Evolutionary conservation across 169 alveolate species (phyloP).

Genomic region (Plasmodium gaboni): DNA sequence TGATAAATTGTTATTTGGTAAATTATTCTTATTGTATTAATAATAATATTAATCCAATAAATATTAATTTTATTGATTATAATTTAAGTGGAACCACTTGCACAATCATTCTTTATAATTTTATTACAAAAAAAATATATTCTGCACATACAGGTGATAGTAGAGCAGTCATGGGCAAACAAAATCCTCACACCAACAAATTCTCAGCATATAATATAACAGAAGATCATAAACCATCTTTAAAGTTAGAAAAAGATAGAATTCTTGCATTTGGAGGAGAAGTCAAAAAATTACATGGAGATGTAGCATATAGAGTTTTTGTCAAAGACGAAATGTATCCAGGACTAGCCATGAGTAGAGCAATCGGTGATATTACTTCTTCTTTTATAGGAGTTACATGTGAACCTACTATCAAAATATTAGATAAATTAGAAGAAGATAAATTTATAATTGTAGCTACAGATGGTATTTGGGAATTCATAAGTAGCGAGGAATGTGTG

Average conservation of each 20-base stretch:
- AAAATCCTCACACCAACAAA: conserved; percentile 53
- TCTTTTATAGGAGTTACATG: conserved; percentile 91
- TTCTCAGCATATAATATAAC: conserved; percentile 84
- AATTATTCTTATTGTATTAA: conserved; percentile 81
- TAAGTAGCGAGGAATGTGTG: conserved; percentile 79
- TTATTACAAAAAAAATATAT: conserved; percentile 76
- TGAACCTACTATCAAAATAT: conserved; percentile 87
- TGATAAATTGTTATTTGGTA: conserved; percentile 77
- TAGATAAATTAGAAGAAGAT: conserved; percentile 76
- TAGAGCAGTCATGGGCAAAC: conserved; percentile 85
- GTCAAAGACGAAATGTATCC: conserved; percentile 85
- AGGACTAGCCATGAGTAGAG: conserved; percentile 94
- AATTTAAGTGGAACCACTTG: conserved; percentile 87
- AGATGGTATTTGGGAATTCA: conserved; percentile 87
- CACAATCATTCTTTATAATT: conserved; percentile 78
- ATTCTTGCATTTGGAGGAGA: conserved; percentile 90
- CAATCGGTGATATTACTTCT: conserved; percentile 93
- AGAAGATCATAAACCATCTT: conserved; percentile 89
- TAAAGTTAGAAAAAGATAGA: conserved; percentile 87
- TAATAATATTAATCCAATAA: conserved; percentile 80
- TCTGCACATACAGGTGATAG: conserved; percentile 89
- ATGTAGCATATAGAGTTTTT: conserved; percentile 90
- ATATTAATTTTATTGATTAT: conserved; percentile 84
- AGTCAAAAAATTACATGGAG: conserved; percentile 87
- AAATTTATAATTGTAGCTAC: conserved; percentile 80